Evolutionary conservation across 768 basidiomycete genomes (phyloP).

Genomic region (Phanerochaete carnosa): DNA sequence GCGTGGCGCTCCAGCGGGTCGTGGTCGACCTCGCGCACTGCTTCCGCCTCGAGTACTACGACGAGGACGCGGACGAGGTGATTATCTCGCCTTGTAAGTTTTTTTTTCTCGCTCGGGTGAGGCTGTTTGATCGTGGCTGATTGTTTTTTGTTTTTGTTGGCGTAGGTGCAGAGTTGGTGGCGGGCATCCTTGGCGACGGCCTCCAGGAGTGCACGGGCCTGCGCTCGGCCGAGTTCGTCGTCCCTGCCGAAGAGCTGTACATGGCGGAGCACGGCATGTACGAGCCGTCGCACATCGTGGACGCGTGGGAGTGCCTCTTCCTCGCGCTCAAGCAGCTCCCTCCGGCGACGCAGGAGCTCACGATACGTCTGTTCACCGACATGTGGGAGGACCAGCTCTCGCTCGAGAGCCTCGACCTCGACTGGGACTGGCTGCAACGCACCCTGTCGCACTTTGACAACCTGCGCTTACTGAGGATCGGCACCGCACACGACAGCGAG

Average conservation of each 20-base stretch:
- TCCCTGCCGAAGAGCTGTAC: not conserved
- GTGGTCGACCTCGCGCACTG: conserved; percentile 3
- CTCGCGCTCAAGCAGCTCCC: not conserved
- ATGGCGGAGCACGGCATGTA: no score
- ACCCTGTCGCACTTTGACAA: not conserved
- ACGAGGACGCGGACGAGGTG: not conserved
- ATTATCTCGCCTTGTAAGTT: not conserved
- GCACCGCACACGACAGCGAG: not conserved
- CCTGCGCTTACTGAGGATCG: not conserved
- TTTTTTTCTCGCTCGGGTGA: no score
- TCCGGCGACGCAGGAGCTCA: not conserved
- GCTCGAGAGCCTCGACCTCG: not conserved
- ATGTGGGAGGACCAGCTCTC: not conserved
- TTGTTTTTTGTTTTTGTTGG: no score
- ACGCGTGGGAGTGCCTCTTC: not conserved
- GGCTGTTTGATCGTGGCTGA: not conserved
- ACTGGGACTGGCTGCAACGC: not conserved
- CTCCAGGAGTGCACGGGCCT: not conserved
- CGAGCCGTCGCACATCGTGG: not conserved
- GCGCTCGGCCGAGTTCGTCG: not conserved
- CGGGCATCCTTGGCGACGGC: not conserved
- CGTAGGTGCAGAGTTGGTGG: not conserved
- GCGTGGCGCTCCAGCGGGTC: not conserved
- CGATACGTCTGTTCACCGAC: not conserved
- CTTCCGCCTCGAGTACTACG: not conserved